Evolutionary conservation across 352 stramenopile species (phyloP), one percentile per base, ranked within the genome.

Genomic region (Pythium oligandrum): DNA sequence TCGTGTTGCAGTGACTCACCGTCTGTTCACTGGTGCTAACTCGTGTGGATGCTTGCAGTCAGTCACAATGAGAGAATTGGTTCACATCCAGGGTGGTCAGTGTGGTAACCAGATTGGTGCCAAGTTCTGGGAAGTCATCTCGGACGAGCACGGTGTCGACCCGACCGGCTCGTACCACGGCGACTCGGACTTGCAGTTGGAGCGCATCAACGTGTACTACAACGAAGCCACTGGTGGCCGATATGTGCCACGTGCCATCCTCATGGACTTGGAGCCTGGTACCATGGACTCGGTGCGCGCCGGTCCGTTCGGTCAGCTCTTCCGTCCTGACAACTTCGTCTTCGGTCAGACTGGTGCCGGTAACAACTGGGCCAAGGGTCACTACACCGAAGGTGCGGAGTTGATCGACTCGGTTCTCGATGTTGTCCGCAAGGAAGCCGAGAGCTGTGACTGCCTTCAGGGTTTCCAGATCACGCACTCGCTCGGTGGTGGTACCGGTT

Each of bases 331-430:
- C 76, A 99, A 99, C 85, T 99, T 99, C 67, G 95, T 99, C 37
- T 99, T 99, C 78, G 97, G 96, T 53, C 94, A 99, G 73, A 98
- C 89, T 40, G 96, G 96, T 66, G 96, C 96, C 40, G 96, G 96
- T 78, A 99, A 98, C 86, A 98, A 99, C 85, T 99, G 97, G 97
- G 97, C 97, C 75, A 99, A 99, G 84, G 97, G 97, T 62, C 97
- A 99, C 78, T 99, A 99, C 82, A 99, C 97, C 31, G 96, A 99
- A 71, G 96, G 97, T 58, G 96, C 96, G 4, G 97, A 99, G 83
- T 76, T 99, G 10, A 98, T 99, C 48, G 97, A 99, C 76, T 96
- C 90, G 39, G 95, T 99, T 38, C 91, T 99, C 42, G 97, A 99
- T 73, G 95, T 98, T 43, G 93, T 99, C 47, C 90, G 97, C 42